Percentiles rank a stretch among this genome's conserved stretches.
phyloP scores from a whole-genome alignment of 2,329 filamentous ascomycete genomes.

The Clarireedia monteithiana region DNA sequence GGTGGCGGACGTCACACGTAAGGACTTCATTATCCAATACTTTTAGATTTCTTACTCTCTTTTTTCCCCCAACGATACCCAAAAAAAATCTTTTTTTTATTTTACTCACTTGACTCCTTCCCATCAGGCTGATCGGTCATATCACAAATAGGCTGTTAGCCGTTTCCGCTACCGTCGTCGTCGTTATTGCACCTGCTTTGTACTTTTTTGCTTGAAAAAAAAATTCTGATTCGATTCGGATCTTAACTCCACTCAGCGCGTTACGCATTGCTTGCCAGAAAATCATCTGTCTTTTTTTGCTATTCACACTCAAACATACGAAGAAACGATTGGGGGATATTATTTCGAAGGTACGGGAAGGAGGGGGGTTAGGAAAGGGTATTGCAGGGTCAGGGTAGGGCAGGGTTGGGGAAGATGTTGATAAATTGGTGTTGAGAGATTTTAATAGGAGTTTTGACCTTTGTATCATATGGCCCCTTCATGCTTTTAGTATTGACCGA shows the following conservation, averaged over 20 bases:
- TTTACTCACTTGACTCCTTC: background rate
- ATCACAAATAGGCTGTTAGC: slow-evolving; percentile 21
- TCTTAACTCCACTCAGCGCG: background rate
- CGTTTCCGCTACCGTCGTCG: slow-evolving; percentile 17
- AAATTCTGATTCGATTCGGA: background rate
- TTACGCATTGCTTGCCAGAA: background rate
- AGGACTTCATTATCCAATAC: slow-evolving; percentile 13
- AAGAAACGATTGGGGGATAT: too few relatives aligned
- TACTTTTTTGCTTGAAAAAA: slow-evolving; percentile 16
- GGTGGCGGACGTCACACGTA: slow-evolving; percentile 25
- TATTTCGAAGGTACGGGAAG: background rate
- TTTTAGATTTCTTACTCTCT: slow-evolving; percentile 1
- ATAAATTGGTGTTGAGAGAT: background rate
- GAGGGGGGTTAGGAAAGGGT: background rate
- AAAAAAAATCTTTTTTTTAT: background rate
- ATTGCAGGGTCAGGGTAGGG: background rate
- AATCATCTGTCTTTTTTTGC: too few relatives aligned
- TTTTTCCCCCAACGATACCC: background rate
- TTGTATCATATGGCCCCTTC: too few relatives aligned
- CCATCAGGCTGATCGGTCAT: slow-evolving; percentile 6
- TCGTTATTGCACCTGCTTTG: slow-evolving; percentile 20
- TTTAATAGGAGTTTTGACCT: too few relatives aligned
- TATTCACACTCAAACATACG: too few relatives aligned
- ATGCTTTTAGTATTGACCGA: too few relatives aligned
- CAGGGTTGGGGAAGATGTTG: background rate